Evolutionary conservation across 1,284 basidiomycete species (phyloP).

Genomic region (Mycosarcoma mackinlayi): DNA sequence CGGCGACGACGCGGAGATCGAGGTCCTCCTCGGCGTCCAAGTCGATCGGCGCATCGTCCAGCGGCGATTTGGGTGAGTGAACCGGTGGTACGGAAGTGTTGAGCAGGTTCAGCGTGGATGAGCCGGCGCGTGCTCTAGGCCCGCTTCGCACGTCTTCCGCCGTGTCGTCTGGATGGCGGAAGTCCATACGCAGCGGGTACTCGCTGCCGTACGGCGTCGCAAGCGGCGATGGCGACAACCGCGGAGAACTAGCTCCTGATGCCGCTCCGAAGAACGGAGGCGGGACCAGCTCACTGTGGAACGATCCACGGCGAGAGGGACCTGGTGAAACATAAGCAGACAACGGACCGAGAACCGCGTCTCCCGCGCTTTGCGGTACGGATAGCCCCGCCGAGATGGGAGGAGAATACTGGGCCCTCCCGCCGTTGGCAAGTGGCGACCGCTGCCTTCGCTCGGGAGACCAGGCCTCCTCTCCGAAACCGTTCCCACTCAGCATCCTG

Average conservation of each 20-base stretch:
- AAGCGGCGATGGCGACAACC: constrained; percentile 21
- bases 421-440: neutral
- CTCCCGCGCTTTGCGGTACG: constrained; percentile 12
- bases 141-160: constrained; percentile 1
- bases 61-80: constrained; percentile 26
- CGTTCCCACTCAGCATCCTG: constrained; percentile 4
- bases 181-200: constrained; percentile 12
- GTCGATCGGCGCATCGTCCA: constrained; percentile 66
- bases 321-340: constrained; percentile 29
- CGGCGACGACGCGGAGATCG: constrained; percentile 77
- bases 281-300: constrained; percentile 21
- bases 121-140: neutral
- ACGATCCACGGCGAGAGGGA: constrained; percentile 29
- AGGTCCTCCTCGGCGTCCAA: constrained; percentile 77
- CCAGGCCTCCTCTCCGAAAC: constrained; percentile 13
- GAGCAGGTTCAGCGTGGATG: constrained; percentile 40
- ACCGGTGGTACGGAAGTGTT: constrained; percentile 11
- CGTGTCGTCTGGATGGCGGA: constrained; percentile 6
- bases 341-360: constrained; percentile 17
- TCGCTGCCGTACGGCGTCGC: constrained; percentile 25
- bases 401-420: constrained; percentile 5
- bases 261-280: constrained; percentile 23
- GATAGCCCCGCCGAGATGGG: constrained; percentile 16
- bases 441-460: constrained; percentile 3
- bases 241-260: constrained; percentile 28